Percentiles rank a stretch among this genome's conserved stretches.
Conservation (phyloP, 805 yeast genomes). For the Debaryomyces tyrocola region DNA sequence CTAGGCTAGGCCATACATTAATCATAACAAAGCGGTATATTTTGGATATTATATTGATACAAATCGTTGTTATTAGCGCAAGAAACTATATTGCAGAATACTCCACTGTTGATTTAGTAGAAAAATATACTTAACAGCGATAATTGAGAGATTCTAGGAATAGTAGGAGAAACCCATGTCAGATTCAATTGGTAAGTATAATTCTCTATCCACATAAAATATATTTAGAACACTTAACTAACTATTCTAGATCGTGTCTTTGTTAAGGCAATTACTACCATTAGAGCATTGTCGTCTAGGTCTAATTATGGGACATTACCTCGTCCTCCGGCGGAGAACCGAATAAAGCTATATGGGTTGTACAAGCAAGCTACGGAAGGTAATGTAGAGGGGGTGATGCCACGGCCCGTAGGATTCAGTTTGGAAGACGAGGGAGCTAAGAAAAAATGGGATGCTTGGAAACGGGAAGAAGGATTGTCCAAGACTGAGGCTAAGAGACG, state of each 20-base stretch:
- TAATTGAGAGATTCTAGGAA: too few species aligned
- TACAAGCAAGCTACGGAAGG: slow-evolving; percentile 93
- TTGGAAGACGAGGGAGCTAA: slow-evolving; percentile 67
- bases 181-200: slow-evolving; percentile 47
- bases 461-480: slow-evolving; percentile 64
- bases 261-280: slow-evolving; percentile 78
- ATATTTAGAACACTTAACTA: not conserved
- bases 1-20: too few species aligned
- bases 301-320: slow-evolving; percentile 64
- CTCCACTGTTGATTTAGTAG: too few species aligned
- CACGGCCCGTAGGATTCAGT: slow-evolving; percentile 59
- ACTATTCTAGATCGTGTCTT: slow-evolving; percentile 63
- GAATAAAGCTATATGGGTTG: slow-evolving; percentile 73
- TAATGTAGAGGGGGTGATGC: slow-evolving; percentile 67
- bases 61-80: too few species aligned
- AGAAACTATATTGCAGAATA: too few species aligned
- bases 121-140: too few species aligned
- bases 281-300: slow-evolving; percentile 66
- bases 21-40: too few species aligned
- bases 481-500: slow-evolving; percentile 71
- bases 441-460: slow-evolving; percentile 87
- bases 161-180: slow-evolving; percentile 31
- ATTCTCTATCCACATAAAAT: not conserved
- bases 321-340: slow-evolving; percentile 70
- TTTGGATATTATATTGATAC: too few species aligned